Evolutionary conservation across 192 early-diverging fungal genomes (phyloP), one percentile per base, ranked within the genome.

Genomic region (Spizellomyces sp.): DNA sequence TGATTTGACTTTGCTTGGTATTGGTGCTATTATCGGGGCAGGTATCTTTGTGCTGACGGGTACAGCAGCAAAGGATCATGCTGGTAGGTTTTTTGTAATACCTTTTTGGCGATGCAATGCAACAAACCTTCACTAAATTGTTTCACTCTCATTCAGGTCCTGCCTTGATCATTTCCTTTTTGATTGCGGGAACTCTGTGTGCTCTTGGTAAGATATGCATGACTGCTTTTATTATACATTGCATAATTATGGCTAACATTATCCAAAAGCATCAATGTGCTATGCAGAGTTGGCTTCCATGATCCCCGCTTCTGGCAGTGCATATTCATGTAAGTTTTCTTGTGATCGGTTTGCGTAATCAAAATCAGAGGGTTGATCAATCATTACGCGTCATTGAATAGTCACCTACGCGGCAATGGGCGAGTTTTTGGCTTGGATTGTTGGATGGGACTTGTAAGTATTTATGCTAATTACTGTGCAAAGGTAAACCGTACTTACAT

Each of bases 271-370:
- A 3, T 90, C 89, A 1, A 82, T 96, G 3, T 92, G 90, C 48
- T 96, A 95, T 69, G 89, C 93, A 8, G 94, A 96, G 79, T 81
- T 96, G 79, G 87, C 92, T 0, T 89, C 93, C 8, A 90, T 93
- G 89, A 86, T 95, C 21, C 93, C 94, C 1, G 85, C 93, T 14
- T 88, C 93, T 8, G 94, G 95, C 6, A 94, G 93, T 0, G 91
- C 95, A 6, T 96, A 95, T 74, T 90, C 91, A 0, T 96, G 27
- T 36, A 3, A 36, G 27, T 36, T 36, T 36, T 36, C 27, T 36
- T 2, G 27, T 36, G 27, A 36, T 36, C 27, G 27, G 27, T 36
- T 36, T 3, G 3, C 27, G 27, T 36, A 36, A 36, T 36, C 27
- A 36, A 36, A 36, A 36, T 36, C 27, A 36, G 0, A 36, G 0